Percentiles rank a stretch among this genome's conserved stretches.
These are phyloP conservation scores for Cutaneotrichosporon cutaneum DNA, from an alignment of 1,284 basidiomycete genomes.

Conservation along the genomic window DNA sequence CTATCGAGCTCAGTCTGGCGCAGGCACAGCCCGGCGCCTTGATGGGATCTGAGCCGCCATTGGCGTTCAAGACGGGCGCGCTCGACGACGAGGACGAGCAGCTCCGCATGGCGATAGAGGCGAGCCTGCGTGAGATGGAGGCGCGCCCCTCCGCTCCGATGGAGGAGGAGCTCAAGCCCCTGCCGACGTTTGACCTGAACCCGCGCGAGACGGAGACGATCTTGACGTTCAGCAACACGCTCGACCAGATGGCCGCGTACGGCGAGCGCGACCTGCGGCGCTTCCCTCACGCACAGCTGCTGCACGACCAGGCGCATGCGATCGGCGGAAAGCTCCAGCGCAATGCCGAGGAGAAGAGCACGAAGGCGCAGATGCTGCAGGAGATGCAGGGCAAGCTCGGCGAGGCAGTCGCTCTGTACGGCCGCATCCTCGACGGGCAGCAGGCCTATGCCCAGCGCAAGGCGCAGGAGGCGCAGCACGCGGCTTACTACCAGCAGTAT, in stretches of 20 bases:
- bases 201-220: slow-evolving; percentile 78
- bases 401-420: slow-evolving; percentile 86
- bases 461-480: slow-evolving; percentile 44
- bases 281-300: slow-evolving; percentile 75
- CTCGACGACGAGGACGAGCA: slow-evolving; percentile 90
- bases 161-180: slow-evolving; percentile 56
- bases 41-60: slow-evolving; percentile 66
- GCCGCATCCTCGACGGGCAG: slow-evolving; percentile 80
- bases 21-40: slow-evolving; percentile 59
- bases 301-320: slow-evolving; percentile 79
- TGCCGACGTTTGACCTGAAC: slow-evolving; percentile 74
- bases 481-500: slow-evolving; percentile 32
- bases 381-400: slow-evolving; percentile 94
- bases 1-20: slow-evolving; percentile 85
- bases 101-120: slow-evolving; percentile 90
- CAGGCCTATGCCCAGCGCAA: slow-evolving; percentile 49
- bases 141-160: slow-evolving; percentile 76
- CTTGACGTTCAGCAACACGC: slow-evolving; percentile 81
- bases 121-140: slow-evolving; percentile 80
- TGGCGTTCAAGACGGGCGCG: slow-evolving; percentile 50
- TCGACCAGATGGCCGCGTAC: slow-evolving; percentile 76
- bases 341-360: slow-evolving; percentile 78
- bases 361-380: slow-evolving; percentile 79
- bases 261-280: slow-evolving; percentile 72
- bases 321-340: slow-evolving; percentile 79